These are phyloP conservation scores for Bipolaris bicolor DNA, from an alignment of 2,329 filamentous ascomycete genomes.

Conservation along the genomic window DNA sequence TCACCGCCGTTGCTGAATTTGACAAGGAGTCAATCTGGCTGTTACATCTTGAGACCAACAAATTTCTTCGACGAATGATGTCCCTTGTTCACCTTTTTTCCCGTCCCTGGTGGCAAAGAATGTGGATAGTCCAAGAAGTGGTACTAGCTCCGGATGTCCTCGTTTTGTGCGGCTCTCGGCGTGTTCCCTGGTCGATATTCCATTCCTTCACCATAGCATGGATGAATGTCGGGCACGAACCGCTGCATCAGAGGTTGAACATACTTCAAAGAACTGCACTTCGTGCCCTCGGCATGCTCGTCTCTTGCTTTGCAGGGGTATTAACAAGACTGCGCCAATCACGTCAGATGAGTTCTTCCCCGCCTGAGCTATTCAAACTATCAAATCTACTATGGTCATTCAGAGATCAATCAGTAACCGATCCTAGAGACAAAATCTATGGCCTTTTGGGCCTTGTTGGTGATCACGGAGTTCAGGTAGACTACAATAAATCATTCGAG, in stretches of 20 bases:
- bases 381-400: not conserved
- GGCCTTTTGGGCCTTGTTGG: not conserved
- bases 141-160: not conserved
- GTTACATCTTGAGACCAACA: not conserved
- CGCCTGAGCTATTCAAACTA: not conserved
- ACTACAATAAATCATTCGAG: not conserved
- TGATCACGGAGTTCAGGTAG: not conserved
- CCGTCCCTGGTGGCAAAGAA: not conserved
- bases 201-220: not conserved
- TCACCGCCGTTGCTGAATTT: not conserved
- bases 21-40: not conserved
- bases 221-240: not conserved
- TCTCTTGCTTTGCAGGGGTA: not conserved
- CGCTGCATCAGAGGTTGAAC: not conserved
- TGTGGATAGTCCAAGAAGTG: not conserved
- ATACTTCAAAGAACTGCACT: not conserved
- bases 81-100: not conserved
- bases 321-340: not conserved
- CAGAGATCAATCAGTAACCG: not conserved
- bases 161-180: not conserved
- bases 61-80: not conserved
- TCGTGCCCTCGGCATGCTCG: not conserved
- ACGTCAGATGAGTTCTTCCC: not conserved
- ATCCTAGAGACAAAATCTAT: slow-evolving; percentile 3
- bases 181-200: not conserved